These are phyloP conservation scores for Lyophyllum atratum DNA, from an alignment of 768 basidiomycete genomes.

Conservation along the genomic window DNA sequence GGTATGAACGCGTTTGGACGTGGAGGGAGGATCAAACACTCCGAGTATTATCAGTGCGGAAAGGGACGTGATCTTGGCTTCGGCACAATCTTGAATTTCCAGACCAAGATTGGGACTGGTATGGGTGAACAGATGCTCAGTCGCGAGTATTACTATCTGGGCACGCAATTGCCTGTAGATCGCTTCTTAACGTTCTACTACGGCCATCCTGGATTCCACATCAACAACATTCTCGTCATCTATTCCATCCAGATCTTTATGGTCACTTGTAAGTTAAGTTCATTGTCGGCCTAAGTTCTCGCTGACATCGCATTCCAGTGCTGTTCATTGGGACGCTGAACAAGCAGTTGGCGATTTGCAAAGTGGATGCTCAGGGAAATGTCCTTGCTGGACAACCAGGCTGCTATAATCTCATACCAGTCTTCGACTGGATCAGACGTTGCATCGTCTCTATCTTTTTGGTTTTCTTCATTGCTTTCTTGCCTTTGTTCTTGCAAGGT, in stretches of 20 bases:
- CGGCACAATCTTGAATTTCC: conserved; percentile 98
- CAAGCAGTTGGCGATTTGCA: conserved; percentile 88
- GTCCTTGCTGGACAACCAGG: conserved; percentile 84
- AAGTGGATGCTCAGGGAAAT: conserved; percentile 78
- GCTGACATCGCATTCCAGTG: conserved; percentile 45
- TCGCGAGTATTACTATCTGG: conserved; percentile 98
- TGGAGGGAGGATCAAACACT: conserved; percentile 98
- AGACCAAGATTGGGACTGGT: conserved; percentile 99
- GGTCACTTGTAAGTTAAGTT: conserved; percentile 72
- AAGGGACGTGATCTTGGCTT: conserved; percentile 99
- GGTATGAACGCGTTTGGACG: conserved; percentile 99
- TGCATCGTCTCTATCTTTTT: conserved; percentile 98
- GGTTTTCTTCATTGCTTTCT: conserved; percentile 97
- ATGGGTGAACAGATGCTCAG: conserved; percentile 99
- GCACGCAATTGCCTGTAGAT: conserved; percentile 96
- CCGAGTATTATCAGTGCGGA: conserved; percentile 99
- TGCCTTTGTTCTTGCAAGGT: conserved; percentile 97
- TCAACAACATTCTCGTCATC: conserved; percentile 99
- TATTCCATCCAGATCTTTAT: conserved; percentile 98
- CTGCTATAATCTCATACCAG: conserved; percentile 95
- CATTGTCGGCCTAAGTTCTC: neutral
- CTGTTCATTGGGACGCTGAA: conserved; percentile 96
- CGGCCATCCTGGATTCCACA: conserved; percentile 98
- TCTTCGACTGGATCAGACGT: conserved; percentile 97
- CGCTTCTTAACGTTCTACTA: conserved; percentile 99